Conservation (phyloP, 345 rosid species). For the Citrus sp. region DNA sequence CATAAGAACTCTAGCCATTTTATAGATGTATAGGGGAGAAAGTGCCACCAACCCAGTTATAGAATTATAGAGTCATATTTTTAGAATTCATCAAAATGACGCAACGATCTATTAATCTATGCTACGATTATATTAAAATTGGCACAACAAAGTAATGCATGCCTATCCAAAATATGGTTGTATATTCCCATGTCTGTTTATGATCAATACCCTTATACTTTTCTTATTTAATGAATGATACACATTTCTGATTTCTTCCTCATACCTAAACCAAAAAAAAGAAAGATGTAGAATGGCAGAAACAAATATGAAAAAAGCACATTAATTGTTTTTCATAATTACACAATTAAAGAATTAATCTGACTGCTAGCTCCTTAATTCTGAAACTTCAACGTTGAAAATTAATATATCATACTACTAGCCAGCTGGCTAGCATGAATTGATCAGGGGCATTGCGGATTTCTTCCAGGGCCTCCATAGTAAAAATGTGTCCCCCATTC, state of each 20-base stretch:
- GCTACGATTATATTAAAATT: neutral
- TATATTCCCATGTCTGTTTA: slow-evolving; percentile 31
- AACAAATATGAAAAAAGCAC: slow-evolving; percentile 34
- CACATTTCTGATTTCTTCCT: slow-evolving; percentile 13
- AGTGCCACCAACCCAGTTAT: no score
- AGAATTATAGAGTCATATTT: no score
- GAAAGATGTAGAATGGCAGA: slow-evolving; percentile 19
- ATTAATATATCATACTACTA: neutral
- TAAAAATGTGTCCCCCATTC: slow-evolving; percentile 95
- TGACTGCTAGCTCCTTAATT: neutral
- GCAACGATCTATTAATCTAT: neutral
- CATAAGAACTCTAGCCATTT: no score
- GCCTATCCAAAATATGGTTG: slow-evolving; percentile 21
- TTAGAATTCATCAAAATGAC: neutral
- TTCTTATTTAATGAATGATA: slow-evolving; percentile 6
- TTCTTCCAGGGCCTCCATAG: slow-evolving; percentile 92
- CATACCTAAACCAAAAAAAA: neutral
- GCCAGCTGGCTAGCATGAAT: neutral
- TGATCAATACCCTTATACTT: slow-evolving; percentile 5
- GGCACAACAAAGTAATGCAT: neutral
- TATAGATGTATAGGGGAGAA: no score
- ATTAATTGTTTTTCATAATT: slow-evolving; percentile 21
- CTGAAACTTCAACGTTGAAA: neutral
- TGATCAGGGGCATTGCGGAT: slow-evolving; percentile 63
- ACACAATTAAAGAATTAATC: slow-evolving; percentile 37